Conservation (phyloP, 768 basidiomycete genomes). For the Mycena indigotica region DNA sequence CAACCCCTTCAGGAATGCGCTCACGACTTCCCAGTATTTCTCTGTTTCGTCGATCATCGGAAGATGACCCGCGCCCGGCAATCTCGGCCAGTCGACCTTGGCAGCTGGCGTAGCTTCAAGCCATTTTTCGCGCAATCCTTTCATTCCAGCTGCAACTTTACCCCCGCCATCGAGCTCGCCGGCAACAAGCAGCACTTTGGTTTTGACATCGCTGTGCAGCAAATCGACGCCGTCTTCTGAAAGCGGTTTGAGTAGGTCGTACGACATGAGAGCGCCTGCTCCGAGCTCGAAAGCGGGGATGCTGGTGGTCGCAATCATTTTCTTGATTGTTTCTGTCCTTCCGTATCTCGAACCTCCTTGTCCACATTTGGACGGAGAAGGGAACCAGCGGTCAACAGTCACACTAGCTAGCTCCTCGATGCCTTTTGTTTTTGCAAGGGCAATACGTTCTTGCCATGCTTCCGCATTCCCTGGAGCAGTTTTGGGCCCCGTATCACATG, state of each 20-base stretch:
- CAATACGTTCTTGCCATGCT: slow-evolving; percentile 52
- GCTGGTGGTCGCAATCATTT: slow-evolving; percentile 42
- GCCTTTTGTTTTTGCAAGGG: slow-evolving; percentile 39
- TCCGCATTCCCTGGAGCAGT: slow-evolving; percentile 49
- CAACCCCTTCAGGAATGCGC: slow-evolving; percentile 30
- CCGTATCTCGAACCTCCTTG: slow-evolving; percentile 14
- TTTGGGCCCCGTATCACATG: slow-evolving; percentile 48
- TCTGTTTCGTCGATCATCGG: slow-evolving; percentile 56
- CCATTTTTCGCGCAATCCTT: slow-evolving; percentile 38
- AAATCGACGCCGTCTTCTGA: slow-evolving; percentile 26
- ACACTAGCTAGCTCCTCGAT: slow-evolving; percentile 43
- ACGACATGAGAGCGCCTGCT: slow-evolving; percentile 49
- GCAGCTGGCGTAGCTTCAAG: slow-evolving; percentile 22
- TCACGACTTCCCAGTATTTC: slow-evolving; percentile 39
- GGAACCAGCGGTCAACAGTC: slow-evolving; percentile 55
- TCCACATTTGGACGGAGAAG: slow-evolving; percentile 36
- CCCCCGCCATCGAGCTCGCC: slow-evolving; percentile 53
- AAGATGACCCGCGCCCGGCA: slow-evolving; percentile 45
- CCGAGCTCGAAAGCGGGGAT: slow-evolving; percentile 43
- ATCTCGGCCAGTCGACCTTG: slow-evolving; percentile 37
- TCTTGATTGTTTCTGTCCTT: slow-evolving; percentile 32
- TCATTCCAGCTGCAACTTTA: slow-evolving; percentile 43
- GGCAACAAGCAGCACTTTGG: slow-evolving; percentile 46
- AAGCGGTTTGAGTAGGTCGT: slow-evolving; percentile 32
- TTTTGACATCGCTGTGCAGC: slow-evolving; percentile 23